These are phyloP conservation scores for Wallemia hederae DNA, from an alignment of 1,284 basidiomycete species.

Conservation along the genomic window DNA sequence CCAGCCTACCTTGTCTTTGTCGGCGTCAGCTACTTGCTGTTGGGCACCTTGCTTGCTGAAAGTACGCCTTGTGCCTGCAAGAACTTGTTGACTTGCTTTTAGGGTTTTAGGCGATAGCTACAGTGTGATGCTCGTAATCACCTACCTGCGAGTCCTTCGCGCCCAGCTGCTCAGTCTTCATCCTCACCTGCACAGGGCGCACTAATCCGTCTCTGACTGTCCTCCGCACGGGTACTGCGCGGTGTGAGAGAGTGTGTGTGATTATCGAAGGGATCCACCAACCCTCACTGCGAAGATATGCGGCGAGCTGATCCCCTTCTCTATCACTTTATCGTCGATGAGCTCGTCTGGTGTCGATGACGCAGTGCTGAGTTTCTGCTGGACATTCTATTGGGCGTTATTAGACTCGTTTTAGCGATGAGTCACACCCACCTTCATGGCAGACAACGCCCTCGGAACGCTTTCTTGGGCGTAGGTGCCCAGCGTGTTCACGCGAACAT, in stretches of 20 bases:
- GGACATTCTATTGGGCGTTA: background rate
- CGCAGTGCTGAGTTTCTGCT: background rate
- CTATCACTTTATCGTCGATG: conserved; percentile 34
- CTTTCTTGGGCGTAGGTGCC: conserved; percentile 51
- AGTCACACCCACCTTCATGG: background rate
- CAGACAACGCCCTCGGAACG: conserved; percentile 4
- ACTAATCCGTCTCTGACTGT: conserved; percentile 67
- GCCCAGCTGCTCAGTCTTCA: conserved; percentile 12
- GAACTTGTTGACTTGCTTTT: conserved; percentile 12
- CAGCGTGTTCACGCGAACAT: conserved; percentile 53
- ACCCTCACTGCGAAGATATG: conserved; percentile 41
- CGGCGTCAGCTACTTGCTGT: conserved; percentile 18
- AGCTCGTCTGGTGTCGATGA: conserved; percentile 9
- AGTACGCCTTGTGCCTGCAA: conserved; percentile 18
- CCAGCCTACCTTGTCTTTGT: conserved; percentile 12
- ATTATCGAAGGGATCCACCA: conserved; percentile 17
- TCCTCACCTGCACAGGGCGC: conserved; percentile 36
- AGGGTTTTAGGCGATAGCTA: conserved; percentile 1
- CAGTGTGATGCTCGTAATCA: background rate
- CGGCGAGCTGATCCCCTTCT: conserved; percentile 30
- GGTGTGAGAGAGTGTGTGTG: conserved; percentile 2
- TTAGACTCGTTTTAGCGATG: no score
- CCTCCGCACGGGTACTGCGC: conserved; percentile 40
- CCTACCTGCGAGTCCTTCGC: conserved; percentile 2
- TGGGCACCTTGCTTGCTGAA: conserved; percentile 19